Evolutionary conservation across 805 yeast species (phyloP), one percentile per base, ranked within the genome.

Genomic region (Maudiozyma pseudohumilis): DNA sequence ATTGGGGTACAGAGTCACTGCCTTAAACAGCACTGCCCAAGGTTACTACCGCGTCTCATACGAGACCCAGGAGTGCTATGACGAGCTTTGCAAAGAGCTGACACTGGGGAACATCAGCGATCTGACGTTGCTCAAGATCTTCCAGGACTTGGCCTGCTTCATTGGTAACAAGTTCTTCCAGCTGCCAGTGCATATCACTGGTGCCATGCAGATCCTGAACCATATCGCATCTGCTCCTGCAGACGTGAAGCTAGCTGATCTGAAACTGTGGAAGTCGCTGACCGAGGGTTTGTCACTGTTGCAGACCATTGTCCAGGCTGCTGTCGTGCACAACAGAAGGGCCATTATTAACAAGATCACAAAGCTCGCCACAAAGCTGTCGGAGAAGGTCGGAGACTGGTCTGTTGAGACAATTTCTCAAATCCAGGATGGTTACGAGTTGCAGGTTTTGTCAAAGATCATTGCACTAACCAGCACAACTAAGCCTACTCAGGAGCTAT

Each of bases 1-100:
- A 5, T 29, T 54, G 7, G 39, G 47, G 21, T 40, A 48, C 23
- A 40, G 47, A 4, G 39, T 53, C 12, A 22, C 42, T 4, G 32
- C 50, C 7, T 40, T 44, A 17, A 60, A 60, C 26, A 43, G 48
- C 15, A 41, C 47, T 27, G 36, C 47, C 12, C 42, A 64, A 17
- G 77, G 75, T 2, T 62, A 72, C 43, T 70, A 67, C 44, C 65
- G 69, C 36, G 70, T 70, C 1, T 63, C 69, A 9, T 80, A 78
- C 45, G 61, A 57, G 18, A 44, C 58, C 24, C 11, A 37, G 5
- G 36, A 41, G 15, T 45, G 59, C 23, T 57, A 57, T 35, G 50
- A 55, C 3, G 46, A 43, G 16, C 44, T 68, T 5, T 36, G 44
- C 17, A 35, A 41, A 2, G 44, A 40, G 19, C 8, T 54, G 5